Evolutionary conservation across 2,329 filamentous ascomycete species (phyloP).

Genomic region (Aureobasidium namibiae): DNA sequence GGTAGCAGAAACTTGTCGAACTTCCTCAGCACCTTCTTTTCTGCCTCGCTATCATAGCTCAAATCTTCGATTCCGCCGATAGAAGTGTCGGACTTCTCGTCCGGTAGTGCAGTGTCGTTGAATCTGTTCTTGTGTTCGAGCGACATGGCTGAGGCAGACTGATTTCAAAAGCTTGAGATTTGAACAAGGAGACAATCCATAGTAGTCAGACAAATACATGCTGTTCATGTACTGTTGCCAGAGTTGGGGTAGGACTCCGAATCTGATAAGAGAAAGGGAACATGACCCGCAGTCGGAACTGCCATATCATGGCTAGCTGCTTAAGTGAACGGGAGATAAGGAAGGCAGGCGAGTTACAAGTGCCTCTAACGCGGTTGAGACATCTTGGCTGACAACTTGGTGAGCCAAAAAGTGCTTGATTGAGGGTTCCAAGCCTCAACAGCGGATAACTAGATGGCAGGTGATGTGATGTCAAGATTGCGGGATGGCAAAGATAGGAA

Average conservation of each 20-base stretch:
- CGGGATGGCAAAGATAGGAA: neutral
- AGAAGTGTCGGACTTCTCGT: neutral
- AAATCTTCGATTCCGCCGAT: constrained; percentile 4
- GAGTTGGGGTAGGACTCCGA: neutral
- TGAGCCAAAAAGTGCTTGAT: neutral
- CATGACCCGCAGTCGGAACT: neutral
- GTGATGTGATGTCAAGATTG: neutral
- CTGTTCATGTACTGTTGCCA: neutral
- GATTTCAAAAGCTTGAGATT: neutral
- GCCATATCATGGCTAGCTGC: neutral
- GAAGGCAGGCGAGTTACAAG: neutral
- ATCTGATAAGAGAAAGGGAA: neutral
- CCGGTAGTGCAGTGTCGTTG: neutral
- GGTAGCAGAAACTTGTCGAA: constrained; percentile 17
- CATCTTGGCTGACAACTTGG: neutral
- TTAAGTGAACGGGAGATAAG: neutral
- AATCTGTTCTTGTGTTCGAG: neutral
- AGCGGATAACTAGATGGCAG: neutral
- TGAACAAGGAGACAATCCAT: neutral
- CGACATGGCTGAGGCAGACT: neutral
- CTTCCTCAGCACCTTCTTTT: constrained; percentile 14
- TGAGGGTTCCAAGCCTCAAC: neutral
- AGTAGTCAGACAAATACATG: neutral
- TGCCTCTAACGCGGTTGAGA: neutral
- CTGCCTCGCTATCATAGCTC: constrained; percentile 11